Conservation (phyloP, 1,284 basidiomycete species). For the Sanghuangporus baumii region DNA sequence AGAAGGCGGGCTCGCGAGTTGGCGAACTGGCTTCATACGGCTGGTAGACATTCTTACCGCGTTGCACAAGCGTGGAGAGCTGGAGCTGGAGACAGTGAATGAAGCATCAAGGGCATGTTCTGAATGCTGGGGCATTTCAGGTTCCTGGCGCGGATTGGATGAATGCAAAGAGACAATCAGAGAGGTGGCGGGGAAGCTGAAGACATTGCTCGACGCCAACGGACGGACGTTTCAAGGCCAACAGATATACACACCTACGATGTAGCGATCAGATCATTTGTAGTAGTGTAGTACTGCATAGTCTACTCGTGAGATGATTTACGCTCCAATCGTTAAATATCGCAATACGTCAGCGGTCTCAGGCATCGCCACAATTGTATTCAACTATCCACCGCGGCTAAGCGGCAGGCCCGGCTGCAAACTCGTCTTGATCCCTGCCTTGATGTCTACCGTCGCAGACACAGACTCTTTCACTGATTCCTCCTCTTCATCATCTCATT, state of each 20-base stretch:
- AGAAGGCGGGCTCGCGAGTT: slow-evolving; percentile 48
- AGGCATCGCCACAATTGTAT: background rate
- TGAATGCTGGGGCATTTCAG: slow-evolving; percentile 72
- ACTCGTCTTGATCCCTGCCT: background rate
- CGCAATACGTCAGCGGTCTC: background rate
- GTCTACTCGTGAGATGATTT: no score
- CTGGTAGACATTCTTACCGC: slow-evolving; percentile 66
- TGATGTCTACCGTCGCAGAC: background rate
- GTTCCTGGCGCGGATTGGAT: slow-evolving; percentile 60
- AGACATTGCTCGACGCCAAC: slow-evolving; percentile 58
- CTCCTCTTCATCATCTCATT: background rate
- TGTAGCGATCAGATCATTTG: no score
- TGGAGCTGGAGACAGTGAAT: slow-evolving; percentile 67
- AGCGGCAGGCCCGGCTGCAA: background rate
- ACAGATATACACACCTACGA: slow-evolving; percentile 53
- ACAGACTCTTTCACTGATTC: background rate
- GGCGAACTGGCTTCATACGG: slow-evolving; percentile 59
- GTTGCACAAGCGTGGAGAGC: slow-evolving; percentile 54
- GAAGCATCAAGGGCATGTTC: slow-evolving; percentile 71
- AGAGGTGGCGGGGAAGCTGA: slow-evolving; percentile 54
- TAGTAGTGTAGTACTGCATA: background rate
- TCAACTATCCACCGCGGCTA: background rate
- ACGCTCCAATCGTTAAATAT: background rate
- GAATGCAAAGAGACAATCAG: slow-evolving; percentile 54
- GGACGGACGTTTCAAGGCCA: slow-evolving; percentile 62